A percentile compares a stretch with the other conserved stretches of the same genome.
phyloP scores from a whole-genome alignment of 2,329 filamentous ascomycete species.

The Nemania abortiva region DNA sequence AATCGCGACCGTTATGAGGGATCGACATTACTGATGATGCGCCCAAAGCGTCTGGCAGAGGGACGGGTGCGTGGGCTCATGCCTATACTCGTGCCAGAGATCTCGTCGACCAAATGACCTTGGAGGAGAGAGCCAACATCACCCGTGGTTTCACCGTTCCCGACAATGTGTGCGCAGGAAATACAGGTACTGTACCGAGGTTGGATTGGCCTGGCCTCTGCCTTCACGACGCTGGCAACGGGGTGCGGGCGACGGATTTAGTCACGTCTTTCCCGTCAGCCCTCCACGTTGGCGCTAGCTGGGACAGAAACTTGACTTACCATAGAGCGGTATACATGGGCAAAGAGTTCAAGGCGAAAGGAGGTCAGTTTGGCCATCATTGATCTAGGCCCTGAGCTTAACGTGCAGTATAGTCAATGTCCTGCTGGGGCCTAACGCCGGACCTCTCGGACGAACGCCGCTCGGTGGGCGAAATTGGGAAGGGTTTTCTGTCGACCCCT shows the following conservation, averaged over 20 bases:
- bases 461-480: constrained; percentile 80
- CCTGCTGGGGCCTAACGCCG: constrained; percentile 75
- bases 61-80: constrained; percentile 62
- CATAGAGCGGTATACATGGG: constrained; percentile 66
- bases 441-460: constrained; percentile 74
- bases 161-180: constrained; percentile 66
- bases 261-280: constrained; percentile 63
- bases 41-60: constrained; percentile 50
- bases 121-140: constrained; percentile 72
- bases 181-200: constrained; percentile 60
- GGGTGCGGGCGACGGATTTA: constrained; percentile 61
- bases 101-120: constrained; percentile 71
- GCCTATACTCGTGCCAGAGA: constrained; percentile 69
- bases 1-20: not conserved
- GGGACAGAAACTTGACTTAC: constrained; percentile 67
- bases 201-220: constrained; percentile 62
- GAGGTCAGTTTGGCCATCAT: constrained; percentile 47
- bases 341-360: constrained; percentile 67
- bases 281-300: constrained; percentile 62
- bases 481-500: constrained; percentile 73
- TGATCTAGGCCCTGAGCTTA: constrained; percentile 18
- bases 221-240: constrained; percentile 63
- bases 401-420: constrained; percentile 60
- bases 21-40: constrained; percentile 13
- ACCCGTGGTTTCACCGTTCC: constrained; percentile 55